Conservation (phyloP, 2,329 filamentous ascomycete genomes). For the Botryotinia globosa region DNA sequence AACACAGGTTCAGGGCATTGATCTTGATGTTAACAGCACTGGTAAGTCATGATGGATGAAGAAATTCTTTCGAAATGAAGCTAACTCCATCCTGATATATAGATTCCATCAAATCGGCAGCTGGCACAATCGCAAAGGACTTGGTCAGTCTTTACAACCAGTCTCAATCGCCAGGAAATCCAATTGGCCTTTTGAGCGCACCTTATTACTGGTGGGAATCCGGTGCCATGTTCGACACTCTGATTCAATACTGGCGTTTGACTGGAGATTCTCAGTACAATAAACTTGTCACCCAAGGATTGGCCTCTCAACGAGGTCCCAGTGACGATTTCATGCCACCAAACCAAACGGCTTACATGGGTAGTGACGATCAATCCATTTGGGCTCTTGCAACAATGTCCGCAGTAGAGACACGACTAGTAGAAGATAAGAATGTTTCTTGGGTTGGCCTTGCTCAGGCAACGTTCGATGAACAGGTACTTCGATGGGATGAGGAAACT, state of each 20-base stretch:
- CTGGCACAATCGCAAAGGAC: conserved; percentile 26
- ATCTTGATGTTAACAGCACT: conserved; percentile 22
- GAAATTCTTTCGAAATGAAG: background rate
- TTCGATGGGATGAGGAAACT: conserved; percentile 59
- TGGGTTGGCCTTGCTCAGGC: conserved; percentile 53
- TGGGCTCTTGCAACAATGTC: conserved; percentile 68
- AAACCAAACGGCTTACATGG: conserved; percentile 57
- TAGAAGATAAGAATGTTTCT: conserved; percentile 52
- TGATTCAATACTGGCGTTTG: conserved; percentile 63
- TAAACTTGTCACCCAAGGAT: conserved; percentile 52
- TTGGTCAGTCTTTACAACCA: conserved; percentile 28
- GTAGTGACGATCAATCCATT: conserved; percentile 71
- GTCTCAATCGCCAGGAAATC: conserved; percentile 24
- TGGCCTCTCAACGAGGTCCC: conserved; percentile 60
- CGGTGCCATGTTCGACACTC: conserved; percentile 64
- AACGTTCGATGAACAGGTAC: conserved; percentile 66
- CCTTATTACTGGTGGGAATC: conserved; percentile 64
- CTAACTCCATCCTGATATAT: background rate
- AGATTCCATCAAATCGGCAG: conserved; percentile 32
- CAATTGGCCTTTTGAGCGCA: conserved; percentile 23
- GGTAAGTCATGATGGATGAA: conserved; percentile 15
- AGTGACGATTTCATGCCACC: conserved; percentile 57
- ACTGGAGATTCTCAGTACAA: conserved; percentile 66
- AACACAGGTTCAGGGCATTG: conserved; percentile 19
- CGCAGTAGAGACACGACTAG: conserved; percentile 63